Conservation (phyloP, 2,329 filamentous ascomycete species). For the Lachnellula arida region DNA sequence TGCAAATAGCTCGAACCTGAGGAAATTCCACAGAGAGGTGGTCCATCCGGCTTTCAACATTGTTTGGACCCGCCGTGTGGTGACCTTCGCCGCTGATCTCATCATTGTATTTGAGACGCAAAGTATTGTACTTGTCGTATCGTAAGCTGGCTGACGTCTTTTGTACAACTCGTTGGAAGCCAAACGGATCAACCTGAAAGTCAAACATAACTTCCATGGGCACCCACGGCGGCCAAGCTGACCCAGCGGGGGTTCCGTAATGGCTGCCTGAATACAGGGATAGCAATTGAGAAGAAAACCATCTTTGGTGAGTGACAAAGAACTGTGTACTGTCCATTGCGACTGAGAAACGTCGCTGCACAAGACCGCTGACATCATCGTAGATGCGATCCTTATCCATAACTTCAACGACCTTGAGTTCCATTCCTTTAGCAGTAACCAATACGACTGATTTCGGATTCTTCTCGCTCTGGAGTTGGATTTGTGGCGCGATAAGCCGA, state of each 20-base stretch:
- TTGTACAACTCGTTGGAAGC: slow-evolving; percentile 96
- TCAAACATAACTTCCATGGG: slow-evolving; percentile 98
- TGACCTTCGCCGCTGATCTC: slow-evolving; percentile 64
- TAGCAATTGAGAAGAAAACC: slow-evolving; percentile 75
- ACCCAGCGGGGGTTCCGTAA: slow-evolving; percentile 80
- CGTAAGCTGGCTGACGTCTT: slow-evolving; percentile 91
- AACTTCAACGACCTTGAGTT: slow-evolving; percentile 93
- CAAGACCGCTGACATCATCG: slow-evolving; percentile 89
- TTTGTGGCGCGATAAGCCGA: slow-evolving; percentile 91
- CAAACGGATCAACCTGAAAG: slow-evolving; percentile 87
- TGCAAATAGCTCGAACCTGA: slow-evolving; percentile 88
- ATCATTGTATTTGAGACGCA: slow-evolving; percentile 95
- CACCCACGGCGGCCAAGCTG: slow-evolving; percentile 96
- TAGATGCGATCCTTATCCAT: slow-evolving; percentile 94
- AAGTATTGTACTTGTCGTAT: slow-evolving; percentile 97
- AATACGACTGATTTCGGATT: slow-evolving; percentile 95
- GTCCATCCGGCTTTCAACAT: slow-evolving; percentile 77
- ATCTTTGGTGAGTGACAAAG: slow-evolving; percentile 93
- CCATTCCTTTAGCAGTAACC: slow-evolving; percentile 96
- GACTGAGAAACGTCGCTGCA: slow-evolving; percentile 88
- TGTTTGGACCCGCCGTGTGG: slow-evolving; percentile 48
- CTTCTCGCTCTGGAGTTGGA: slow-evolving; percentile 97
- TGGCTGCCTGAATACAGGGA: slow-evolving; percentile 92
- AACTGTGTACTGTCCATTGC: slow-evolving; percentile 98
- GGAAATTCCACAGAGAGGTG: slow-evolving; percentile 97